A percentile compares a stretch with the other conserved stretches of the same genome.
phyloP scores from a whole-genome alignment of 768 basidiomycete species.

The Candolleomyces aberdarensis region DNA sequence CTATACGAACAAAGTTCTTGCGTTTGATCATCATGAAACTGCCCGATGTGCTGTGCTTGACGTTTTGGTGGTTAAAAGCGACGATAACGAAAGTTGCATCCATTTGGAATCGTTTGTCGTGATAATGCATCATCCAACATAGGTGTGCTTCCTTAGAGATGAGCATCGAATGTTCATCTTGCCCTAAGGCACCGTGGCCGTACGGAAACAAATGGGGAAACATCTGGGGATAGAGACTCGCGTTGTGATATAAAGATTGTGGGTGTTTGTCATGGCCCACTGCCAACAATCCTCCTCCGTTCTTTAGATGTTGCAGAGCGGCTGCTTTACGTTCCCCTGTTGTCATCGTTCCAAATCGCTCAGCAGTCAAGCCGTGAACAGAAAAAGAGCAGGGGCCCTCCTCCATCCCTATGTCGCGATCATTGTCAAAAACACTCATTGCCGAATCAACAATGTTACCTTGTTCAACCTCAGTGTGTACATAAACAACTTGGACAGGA shows the following conservation, averaged over 20 bases:
- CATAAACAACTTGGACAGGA: background rate
- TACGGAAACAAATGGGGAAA: slow-evolving; percentile 10
- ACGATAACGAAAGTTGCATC: slow-evolving; percentile 28
- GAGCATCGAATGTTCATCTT: no score
- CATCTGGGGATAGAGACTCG: background rate
- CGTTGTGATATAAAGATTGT: background rate
- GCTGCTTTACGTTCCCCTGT: background rate
- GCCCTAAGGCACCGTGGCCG: slow-evolving; percentile 6
- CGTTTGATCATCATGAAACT: slow-evolving; percentile 4
- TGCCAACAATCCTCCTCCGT: background rate
- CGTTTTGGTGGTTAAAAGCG: slow-evolving; percentile 30
- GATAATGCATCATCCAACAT: slow-evolving; percentile 24
- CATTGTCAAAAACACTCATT: slow-evolving; percentile 23
- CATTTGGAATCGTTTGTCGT: slow-evolving; percentile 32
- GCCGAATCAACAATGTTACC: background rate
- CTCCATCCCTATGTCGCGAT: background rate
- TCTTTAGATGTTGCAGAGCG: background rate
- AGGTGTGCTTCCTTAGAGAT: slow-evolving; percentile 17
- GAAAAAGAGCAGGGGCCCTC: background rate
- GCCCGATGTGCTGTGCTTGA: slow-evolving; percentile 14
- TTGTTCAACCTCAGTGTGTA: background rate
- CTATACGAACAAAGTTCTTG: slow-evolving; percentile 17
- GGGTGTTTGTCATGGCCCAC: no score
- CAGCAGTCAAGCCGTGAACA: background rate
- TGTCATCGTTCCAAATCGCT: background rate